phyloP scores from a whole-genome alignment of 306 rosid genomes.

The Oxytropis ochrocephala region DNA sequence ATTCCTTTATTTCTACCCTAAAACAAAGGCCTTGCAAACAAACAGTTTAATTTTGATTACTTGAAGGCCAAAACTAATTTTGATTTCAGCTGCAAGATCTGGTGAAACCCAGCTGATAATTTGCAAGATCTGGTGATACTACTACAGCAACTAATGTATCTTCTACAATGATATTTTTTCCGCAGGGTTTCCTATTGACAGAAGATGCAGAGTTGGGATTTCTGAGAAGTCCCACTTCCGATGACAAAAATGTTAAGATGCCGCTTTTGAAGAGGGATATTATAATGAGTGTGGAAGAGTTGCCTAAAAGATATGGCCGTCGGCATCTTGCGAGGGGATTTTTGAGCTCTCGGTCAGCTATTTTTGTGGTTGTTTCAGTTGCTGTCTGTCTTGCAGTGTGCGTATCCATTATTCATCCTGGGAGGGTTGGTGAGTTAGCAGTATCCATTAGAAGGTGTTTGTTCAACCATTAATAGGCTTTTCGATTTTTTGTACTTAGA shows the following conservation, averaged over 20 bases:
- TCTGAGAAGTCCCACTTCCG: conserved; percentile 20
- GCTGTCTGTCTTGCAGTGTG: conserved; percentile 77
- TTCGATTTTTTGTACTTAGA: background rate
- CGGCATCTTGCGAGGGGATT: conserved; percentile 24
- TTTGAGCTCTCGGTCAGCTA: conserved; percentile 35
- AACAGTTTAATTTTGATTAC: too few relatives aligned
- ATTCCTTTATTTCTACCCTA: too few relatives aligned
- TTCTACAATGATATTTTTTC: conserved; percentile 9
- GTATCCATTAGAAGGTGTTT: conserved; percentile 77
- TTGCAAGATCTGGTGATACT: background rate
- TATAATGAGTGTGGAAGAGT: conserved; percentile 36
- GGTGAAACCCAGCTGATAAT: background rate
- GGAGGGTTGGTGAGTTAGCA: conserved; percentile 64
- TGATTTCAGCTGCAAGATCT: background rate
- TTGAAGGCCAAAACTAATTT: background rate
- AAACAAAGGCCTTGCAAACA: too few relatives aligned
- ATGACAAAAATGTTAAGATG: conserved; percentile 35
- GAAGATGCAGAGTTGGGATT: conserved; percentile 30
- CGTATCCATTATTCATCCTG: conserved; percentile 68
- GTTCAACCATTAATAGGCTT: conserved; percentile 30
- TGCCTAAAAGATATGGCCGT: conserved; percentile 27
- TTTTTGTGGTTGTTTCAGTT: conserved; percentile 44
- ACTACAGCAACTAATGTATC: background rate
- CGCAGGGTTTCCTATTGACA: conserved; percentile 49
- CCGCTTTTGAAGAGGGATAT: conserved; percentile 50